Conservation (phyloP, 2,329 filamentous ascomycete species). For the Calonectria pauciramosa region DNA sequence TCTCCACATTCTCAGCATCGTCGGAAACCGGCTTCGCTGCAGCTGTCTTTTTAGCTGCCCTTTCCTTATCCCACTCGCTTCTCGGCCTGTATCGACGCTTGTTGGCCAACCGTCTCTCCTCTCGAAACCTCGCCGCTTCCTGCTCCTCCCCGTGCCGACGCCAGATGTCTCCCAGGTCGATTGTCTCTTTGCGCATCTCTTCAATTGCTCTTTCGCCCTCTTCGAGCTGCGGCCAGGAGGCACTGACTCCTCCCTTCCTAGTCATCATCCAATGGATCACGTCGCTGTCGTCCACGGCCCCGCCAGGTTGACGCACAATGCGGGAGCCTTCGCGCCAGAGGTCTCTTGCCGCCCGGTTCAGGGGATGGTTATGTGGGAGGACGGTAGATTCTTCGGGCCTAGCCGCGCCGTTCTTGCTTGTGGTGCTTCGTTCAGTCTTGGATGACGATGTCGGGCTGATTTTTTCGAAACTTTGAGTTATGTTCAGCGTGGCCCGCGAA, state of each 20-base stretch:
- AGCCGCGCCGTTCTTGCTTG: background rate
- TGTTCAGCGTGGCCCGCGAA: background rate
- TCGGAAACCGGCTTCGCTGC: background rate
- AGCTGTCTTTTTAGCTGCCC: conserved; percentile 23
- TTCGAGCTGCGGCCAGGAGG: conserved; percentile 36
- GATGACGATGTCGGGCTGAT: background rate
- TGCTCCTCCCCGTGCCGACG: conserved; percentile 34
- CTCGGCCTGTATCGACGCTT: conserved; percentile 42
- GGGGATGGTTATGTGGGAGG: background rate
- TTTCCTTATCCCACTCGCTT: conserved; percentile 36
- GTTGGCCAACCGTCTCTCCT: conserved; percentile 38
- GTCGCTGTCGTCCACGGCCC: conserved; percentile 33
- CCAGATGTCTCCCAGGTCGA: conserved; percentile 33
- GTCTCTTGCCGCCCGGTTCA: conserved; percentile 7
- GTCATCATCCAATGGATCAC: conserved; percentile 40
- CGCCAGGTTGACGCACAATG: conserved; percentile 30
- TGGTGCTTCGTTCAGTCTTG: background rate
- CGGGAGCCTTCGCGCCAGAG: conserved; percentile 39
- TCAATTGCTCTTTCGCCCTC: conserved; percentile 33
- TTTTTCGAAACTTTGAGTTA: background rate
- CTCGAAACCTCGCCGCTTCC: conserved; percentile 28
- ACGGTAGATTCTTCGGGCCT: background rate
- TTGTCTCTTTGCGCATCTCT: conserved; percentile 34
- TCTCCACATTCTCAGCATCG: background rate
- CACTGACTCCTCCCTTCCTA: conserved; percentile 35